Base-by-base conservation (phyloP, 2,329 filamentous ascomycete genomes). In the Lasiodiplodia theobromae region DNA sequence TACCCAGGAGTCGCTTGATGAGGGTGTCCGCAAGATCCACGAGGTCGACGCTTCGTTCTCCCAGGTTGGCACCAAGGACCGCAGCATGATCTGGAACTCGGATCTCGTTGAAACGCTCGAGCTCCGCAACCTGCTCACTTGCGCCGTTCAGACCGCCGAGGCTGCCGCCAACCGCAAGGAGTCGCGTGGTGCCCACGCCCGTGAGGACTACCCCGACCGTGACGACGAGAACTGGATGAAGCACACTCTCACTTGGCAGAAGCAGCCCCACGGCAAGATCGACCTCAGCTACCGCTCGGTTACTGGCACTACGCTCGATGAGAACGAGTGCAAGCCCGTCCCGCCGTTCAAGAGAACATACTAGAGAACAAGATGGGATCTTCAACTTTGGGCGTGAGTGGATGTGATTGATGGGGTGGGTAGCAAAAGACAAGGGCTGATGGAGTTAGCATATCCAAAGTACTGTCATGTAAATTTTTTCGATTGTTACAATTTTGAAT, bases 81-180 rank as follows among this genome's bases (percentile, higher is more conserved):
- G 96, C 82, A 96, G 93, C 87, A 97, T 98, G 95, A 98, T 98
- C 86, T 98, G 95, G 95, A 98, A 98, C 89, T 94, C 92, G 28
- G 95, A 98, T 78, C 89, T 98, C 49, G 93, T 97, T 71, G 95
- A 98, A 87, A 97, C 95, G 8, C 89, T 99, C 68, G 96, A 99
- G 84, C 86, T 98, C 78, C 89, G 94, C 78, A 99, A 99, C 83
- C 83, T 99, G 77, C 53, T 67, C 31, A 98, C 96, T 77, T 98
- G 96, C 89, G 95, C 94, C 89, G 89, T 92, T 58, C 96, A 99
- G 91, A 98, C 96, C 64, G 96, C 96, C 71, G 88, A 90, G 75
- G 88, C 94, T 38, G 96, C 96, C 71, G 93, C 94, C 69, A 95
- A 95, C 84, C 91, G 96, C 79, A 97, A 97, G 87, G 96, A 99